Percentiles rank a stretch among this genome's conserved stretches.
phyloP scores from a whole-genome alignment of 306 rosid genomes.

The Casuarina cunninghamiana region DNA sequence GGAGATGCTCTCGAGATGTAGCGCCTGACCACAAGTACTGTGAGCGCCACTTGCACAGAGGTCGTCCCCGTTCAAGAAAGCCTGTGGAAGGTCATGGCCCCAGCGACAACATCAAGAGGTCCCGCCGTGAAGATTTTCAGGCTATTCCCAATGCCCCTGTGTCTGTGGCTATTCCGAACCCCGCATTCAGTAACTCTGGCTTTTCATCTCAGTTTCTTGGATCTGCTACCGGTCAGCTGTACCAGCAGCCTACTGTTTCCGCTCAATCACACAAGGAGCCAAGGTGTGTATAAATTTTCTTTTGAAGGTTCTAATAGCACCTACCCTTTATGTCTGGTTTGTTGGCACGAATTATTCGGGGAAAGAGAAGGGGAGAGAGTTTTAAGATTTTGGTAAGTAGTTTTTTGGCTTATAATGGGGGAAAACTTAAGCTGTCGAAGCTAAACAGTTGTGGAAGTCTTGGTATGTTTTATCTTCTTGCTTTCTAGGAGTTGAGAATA shows the following conservation, averaged over 20 bases:
- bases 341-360: background rate
- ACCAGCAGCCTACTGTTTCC: conserved; percentile 40
- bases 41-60: conserved; percentile 89
- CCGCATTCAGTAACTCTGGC: conserved; percentile 31
- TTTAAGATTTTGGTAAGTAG: background rate
- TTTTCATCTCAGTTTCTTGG: conserved; percentile 46
- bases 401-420: background rate
- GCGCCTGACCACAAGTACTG: conserved; percentile 76
- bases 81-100: conserved; percentile 73
- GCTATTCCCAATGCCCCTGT: conserved; percentile 31
- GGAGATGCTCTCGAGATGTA: conserved; percentile 85
- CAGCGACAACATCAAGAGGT: conserved; percentile 40
- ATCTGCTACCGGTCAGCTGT: conserved; percentile 30
- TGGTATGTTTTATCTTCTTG: background rate
- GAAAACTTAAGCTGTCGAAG: background rate
- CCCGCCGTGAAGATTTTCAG: conserved; percentile 44
- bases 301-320: background rate
- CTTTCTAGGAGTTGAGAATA: background rate
- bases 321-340: background rate
- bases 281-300: conserved; percentile 36
- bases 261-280: conserved; percentile 38
- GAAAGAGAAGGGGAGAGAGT: background rate
- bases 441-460: background rate
- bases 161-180: conserved; percentile 27
- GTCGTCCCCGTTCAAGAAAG: conserved; percentile 99